Conservation (phyloP, 2,329 filamentous ascomycete genomes). For the Biscogniauxia marginata region DNA sequence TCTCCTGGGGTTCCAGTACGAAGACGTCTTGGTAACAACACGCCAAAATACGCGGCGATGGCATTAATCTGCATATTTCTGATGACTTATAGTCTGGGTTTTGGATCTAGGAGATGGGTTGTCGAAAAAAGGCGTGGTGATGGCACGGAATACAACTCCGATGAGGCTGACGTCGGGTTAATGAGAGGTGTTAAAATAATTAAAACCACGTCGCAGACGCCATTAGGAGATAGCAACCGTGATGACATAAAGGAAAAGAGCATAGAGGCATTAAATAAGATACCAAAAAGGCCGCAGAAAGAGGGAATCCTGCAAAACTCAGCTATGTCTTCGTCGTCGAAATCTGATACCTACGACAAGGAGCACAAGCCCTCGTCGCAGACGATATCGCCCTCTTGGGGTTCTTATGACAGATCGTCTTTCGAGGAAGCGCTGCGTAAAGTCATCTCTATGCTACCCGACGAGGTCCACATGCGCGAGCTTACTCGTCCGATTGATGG, state of each 20-base stretch:
- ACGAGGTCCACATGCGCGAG: constrained; percentile 35
- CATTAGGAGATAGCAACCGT: neutral
- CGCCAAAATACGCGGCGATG: neutral
- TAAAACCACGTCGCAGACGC: neutral
- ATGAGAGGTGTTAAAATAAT: neutral
- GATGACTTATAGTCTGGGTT: neutral
- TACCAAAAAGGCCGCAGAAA: too few species aligned
- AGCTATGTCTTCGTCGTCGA: neutral
- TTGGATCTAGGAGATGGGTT: neutral
- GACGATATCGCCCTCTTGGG: neutral
- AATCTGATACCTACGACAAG: neutral
- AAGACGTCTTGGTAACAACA: constrained; percentile 6
- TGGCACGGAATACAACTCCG: neutral
- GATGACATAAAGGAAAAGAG: neutral
- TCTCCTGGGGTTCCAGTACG: constrained; percentile 2
- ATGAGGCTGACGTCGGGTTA: neutral
- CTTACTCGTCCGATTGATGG: constrained; percentile 37
- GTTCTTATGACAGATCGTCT: constrained; percentile 7
- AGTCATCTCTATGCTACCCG: constrained; percentile 29
- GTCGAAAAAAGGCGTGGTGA: neutral
- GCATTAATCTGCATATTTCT: neutral
- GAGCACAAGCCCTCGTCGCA: neutral
- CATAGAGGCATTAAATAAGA: neutral
- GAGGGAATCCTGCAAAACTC: neutral
- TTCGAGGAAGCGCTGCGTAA: constrained; percentile 25